Conservation (phyloP, 345 rosid species). For the Aethionema arabicum region DNA sequence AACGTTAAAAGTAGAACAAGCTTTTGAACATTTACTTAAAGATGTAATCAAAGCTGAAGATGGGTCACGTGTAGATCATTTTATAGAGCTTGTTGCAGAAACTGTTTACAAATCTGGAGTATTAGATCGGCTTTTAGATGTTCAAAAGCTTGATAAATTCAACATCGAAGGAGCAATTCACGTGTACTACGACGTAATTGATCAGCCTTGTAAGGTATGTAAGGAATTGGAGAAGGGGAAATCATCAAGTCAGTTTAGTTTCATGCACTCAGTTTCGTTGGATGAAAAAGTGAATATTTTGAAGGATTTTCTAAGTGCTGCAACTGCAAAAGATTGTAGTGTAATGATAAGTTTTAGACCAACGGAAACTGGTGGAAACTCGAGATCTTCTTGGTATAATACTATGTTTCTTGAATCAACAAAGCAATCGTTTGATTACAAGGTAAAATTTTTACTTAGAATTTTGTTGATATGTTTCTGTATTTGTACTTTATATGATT, state of each 20-base stretch:
- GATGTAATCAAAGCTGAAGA: conserved; percentile 52
- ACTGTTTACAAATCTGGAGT: conserved; percentile 53
- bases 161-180: conserved; percentile 95
- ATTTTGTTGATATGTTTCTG: not conserved
- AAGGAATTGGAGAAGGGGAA: conserved; percentile 42
- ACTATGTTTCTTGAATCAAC: conserved; percentile 56
- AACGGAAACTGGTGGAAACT: conserved; percentile 36
- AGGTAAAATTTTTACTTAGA: conserved; percentile 41
- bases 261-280: conserved; percentile 62
- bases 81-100: conserved; percentile 74
- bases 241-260: conserved; percentile 30
- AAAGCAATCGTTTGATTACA: conserved; percentile 71
- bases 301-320: conserved; percentile 66
- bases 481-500: not conserved
- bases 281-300: conserved; percentile 73
- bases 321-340: conserved; percentile 92
- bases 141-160: conserved; percentile 64
- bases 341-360: conserved; percentile 75
- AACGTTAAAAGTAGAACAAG: conserved; percentile 40
- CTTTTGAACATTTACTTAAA: conserved; percentile 62
- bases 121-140: conserved; percentile 70
- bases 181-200: conserved; percentile 64
- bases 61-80: conserved; percentile 51
- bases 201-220: conserved; percentile 66
- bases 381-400: conserved; percentile 44